These are phyloP conservation scores for Penicillium paradoxum DNA, from an alignment of 495 filamentous ascomycete species.

Conservation along the genomic window DNA sequence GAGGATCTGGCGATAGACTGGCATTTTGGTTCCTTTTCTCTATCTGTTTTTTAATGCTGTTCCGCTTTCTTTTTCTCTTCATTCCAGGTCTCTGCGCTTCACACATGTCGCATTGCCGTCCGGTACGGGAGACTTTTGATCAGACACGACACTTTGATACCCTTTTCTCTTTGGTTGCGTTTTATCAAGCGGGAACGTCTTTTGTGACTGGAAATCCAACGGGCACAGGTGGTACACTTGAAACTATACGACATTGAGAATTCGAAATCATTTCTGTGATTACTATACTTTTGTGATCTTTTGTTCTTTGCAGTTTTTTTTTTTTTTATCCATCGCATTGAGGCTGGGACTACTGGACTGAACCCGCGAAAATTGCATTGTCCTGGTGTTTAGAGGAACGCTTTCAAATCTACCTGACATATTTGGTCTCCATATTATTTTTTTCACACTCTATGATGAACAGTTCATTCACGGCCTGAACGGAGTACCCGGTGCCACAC, in stretches of 20 bases:
- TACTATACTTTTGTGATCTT: background rate
- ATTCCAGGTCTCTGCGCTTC: conserved; percentile 8
- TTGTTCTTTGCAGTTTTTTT: background rate
- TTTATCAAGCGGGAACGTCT: too few species aligned
- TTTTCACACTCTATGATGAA: background rate
- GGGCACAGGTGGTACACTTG: conserved; percentile 7
- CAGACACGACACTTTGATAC: conserved; percentile 29
- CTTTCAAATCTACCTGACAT: background rate
- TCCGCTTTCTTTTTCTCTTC: conserved; percentile 7
- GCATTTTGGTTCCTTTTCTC: conserved; percentile 12
- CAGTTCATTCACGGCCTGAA: background rate
- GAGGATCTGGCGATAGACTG: conserved; percentile 26
- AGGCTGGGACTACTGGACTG: background rate
- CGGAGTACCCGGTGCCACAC: background rate
- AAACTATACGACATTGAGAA: conserved; percentile 8
- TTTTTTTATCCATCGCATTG: background rate
- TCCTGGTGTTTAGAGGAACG: background rate
- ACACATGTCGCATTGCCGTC: conserved; percentile 7
- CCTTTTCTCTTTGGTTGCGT: conserved; percentile 19
- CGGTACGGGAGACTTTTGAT: conserved; percentile 10
- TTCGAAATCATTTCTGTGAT: background rate
- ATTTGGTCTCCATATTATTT: too few species aligned
- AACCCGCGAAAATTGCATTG: conserved; percentile 1
- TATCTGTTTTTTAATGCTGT: conserved; percentile 10
- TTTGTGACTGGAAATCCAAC: conserved; percentile 8